Evolutionary conservation across 2,329 filamentous ascomycete genomes (phyloP), one percentile per base, ranked within the genome.

Genomic region (Mariannaea elegans): DNA sequence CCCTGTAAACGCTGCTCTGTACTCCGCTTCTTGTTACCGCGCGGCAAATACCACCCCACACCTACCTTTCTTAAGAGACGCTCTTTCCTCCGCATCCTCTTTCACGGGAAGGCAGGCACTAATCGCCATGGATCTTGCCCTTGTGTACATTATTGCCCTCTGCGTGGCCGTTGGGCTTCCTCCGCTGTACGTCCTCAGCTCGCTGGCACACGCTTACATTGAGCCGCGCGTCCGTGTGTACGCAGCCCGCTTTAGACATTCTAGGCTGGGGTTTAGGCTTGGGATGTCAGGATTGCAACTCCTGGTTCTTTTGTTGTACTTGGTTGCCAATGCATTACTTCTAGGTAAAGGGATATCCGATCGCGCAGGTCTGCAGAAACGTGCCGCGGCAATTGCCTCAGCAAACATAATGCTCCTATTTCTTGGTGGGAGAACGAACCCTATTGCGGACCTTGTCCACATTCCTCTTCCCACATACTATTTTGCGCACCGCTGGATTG

Each of bases 361-460:
- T n/a, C 18, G n/a, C 21, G 34, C 9, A 42, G 16, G 42, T 23
- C 21, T 52, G 4, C 36, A 44, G 36, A 52, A 52, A 8, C 31
- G 23, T 32, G 34, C n/a, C 2, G 23, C 9, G 32, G 23, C 2
- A 34, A 52, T 52, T 52, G n/a, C 48, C 18, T 52, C 9, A 3
- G 16, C 16, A 2, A 52, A 52, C 24, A 36, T 52, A 1, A 52
- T 52, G n/a, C 36, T 52, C 32, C 3, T 42, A n/a, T 52, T 52
- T 42, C 8, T 52, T 8, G 48, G 36, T 3, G 23, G 36, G 14
- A 52, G 24, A 52, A 52, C 23, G 19, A 52, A 52, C 32, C 36
- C 36, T 31, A 23, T 52, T 2, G 48, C n/a, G 7, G 24, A 52
- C 23, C 34, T 52, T 32, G 8, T 34, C 13, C 3, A 41, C 23